Evolutionary conservation across 1,139 yeast genomes (phyloP).

Genomic region (Eremothecium sinecaudum): DNA sequence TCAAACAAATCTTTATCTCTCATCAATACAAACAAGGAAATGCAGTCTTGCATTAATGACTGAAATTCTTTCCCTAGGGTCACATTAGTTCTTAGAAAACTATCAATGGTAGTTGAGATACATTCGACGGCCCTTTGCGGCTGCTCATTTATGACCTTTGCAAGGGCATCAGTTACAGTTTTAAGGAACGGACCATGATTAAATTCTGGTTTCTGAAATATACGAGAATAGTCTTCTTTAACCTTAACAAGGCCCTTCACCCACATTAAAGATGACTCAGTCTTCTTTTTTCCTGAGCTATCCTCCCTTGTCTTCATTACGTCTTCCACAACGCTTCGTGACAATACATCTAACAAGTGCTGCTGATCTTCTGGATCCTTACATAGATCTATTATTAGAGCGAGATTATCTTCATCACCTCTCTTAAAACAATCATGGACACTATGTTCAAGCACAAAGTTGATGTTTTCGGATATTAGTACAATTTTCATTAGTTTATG

Average conservation of each 20-base stretch:
- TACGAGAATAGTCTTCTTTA: constrained; percentile 43
- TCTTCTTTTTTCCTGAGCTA: constrained; percentile 29
- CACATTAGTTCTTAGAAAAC: constrained; percentile 42
- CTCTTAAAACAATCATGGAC: constrained; percentile 6
- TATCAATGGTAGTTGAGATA: constrained; percentile 65
- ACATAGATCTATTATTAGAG: constrained; percentile 12
- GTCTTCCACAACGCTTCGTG: constrained; percentile 38
- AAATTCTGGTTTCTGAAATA: constrained; percentile 42
- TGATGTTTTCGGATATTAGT: constrained; percentile 19
- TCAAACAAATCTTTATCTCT: constrained; percentile 85
- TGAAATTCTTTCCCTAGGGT: constrained; percentile 46
- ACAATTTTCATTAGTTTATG: constrained; percentile 16
- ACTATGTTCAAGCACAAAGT: constrained; percentile 5
- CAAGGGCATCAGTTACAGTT: constrained; percentile 52
- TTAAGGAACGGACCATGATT: constrained; percentile 44
- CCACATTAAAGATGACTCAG: constrained; percentile 55
- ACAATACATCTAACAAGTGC: constrained; percentile 34
- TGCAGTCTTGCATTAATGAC: constrained; percentile 44
- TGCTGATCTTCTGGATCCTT: constrained; percentile 13
- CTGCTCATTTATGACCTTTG: constrained; percentile 51
- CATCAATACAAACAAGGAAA: constrained; percentile 56
- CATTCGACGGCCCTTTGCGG: constrained; percentile 54
- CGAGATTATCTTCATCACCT: constrained; percentile 4
- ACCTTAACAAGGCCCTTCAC: constrained; percentile 49
- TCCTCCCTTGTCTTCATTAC: constrained; percentile 28